These are phyloP conservation scores for Saprolegnia diclina DNA, from an alignment of 352 stramenopile genomes.

Conservation along the genomic window DNA sequence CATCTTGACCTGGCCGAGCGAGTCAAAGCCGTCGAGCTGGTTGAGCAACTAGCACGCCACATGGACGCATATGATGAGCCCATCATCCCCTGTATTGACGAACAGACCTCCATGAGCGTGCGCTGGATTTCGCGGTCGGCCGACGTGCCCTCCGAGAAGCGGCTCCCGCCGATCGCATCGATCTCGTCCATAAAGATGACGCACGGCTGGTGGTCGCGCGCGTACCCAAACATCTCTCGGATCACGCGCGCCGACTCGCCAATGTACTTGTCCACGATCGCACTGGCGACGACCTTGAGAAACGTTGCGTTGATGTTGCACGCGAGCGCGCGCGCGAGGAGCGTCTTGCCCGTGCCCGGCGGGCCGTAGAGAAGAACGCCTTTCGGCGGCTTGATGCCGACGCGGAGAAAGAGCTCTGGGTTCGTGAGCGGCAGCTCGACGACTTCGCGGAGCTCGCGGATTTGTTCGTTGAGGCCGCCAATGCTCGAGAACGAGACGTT, in stretches of 20 bases:
- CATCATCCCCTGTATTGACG: neutral
- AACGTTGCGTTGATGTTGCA: slow-evolving; percentile 99
- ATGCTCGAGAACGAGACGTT: slow-evolving; percentile 97
- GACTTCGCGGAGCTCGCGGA: slow-evolving; percentile 93
- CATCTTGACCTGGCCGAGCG: slow-evolving; percentile 97
- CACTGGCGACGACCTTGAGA: slow-evolving; percentile 98
- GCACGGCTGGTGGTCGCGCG: slow-evolving; percentile 96
- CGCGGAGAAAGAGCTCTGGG: slow-evolving; percentile 97
- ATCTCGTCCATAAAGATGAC: slow-evolving; percentile 99
- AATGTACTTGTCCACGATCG: slow-evolving; percentile 99
- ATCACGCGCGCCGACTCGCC: slow-evolving; percentile 99
- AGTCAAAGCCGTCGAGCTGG: slow-evolving; percentile 99
- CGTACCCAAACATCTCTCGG: slow-evolving; percentile 99
- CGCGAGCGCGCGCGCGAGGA: slow-evolving; percentile 96
- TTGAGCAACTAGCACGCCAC: slow-evolving; percentile 96
- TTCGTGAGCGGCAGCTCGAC: slow-evolving; percentile 99
- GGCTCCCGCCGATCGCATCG: slow-evolving; percentile 97
- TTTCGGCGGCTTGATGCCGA: slow-evolving; percentile 98
- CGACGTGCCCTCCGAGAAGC: slow-evolving; percentile 96
- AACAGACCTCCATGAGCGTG: slow-evolving; percentile 94
- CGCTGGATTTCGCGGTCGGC: slow-evolving; percentile 98
- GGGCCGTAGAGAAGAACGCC: slow-evolving; percentile 98
- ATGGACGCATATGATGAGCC: neutral
- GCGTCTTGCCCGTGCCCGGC: slow-evolving; percentile 98
- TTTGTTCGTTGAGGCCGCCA: slow-evolving; percentile 98